Base-by-base conservation (phyloP, 1,139 yeast genomes). In the Suhomyces guaymorum region DNA sequence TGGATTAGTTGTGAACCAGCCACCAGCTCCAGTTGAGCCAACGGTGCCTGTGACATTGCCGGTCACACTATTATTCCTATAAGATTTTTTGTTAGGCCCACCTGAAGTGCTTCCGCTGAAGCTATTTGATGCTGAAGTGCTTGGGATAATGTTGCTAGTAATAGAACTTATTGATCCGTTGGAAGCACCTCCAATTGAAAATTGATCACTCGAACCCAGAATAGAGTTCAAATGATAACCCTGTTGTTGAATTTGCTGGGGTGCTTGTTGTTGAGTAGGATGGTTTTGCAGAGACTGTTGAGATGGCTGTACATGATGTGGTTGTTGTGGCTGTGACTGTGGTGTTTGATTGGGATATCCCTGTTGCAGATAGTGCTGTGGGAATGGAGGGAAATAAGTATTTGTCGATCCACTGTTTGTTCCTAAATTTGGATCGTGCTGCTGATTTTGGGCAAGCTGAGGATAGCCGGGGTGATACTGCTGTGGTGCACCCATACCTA, bases 341-440 rank as follows among this genome's bases (percentile, higher is more conserved):
- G 22, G 32, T 9, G 28, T 33, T 14, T 37, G 43, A 14, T 29
- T 31, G n/a, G 33, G 13, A 20, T 35, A 40, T 19, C 35, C 19
- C 26, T 41, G 44, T 18, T 34, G 38, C 18, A 33, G 44, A 29
- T 34, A 41, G 12, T 39, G 46, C 18, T 44, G 46, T 4, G 42
- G 34, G 8, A 28, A 37, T 12, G 36, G 40, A 5, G 40, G 30
- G 10, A 25, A 32, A 20, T 23, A 28, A 14, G 39, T 26, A 24
- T 18, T 32, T 2, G 33, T 11, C 7, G 36, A 22, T 9, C 21
- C 20, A 9, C 15, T 32, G n/a, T 30, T 12, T 7, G 22, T 9
- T 2, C n/a, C 15, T 4, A 18, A 15, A 19, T 26, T 32, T 15
- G 36, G 15, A 8, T 36, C 39, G 18, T 36, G 39, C 17, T 39